phyloP scores from a whole-genome alignment of 768 basidiomycete genomes.

The Suillus subluteus region DNA sequence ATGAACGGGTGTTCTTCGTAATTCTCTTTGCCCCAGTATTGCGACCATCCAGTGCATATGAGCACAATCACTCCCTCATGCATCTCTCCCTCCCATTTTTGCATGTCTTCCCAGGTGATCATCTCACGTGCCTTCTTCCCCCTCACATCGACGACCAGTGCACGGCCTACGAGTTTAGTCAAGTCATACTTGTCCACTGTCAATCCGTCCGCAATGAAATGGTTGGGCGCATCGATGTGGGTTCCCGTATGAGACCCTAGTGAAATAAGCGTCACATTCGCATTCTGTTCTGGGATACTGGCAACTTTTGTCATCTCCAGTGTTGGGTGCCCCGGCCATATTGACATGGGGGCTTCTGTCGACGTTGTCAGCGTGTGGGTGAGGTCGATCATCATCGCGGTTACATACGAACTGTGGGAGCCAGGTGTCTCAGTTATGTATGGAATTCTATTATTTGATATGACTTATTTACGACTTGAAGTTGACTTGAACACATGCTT shows the following conservation, averaged over 20 bases:
- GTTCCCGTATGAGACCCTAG: constrained; percentile 76
- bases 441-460: neutral
- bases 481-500: neutral
- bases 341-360: constrained; percentile 22
- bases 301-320: constrained; percentile 18
- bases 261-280: constrained; percentile 40
- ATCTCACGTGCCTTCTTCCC: constrained; percentile 44
- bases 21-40: constrained; percentile 46
- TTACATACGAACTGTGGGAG: constrained; percentile 2
- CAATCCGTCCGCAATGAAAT: constrained; percentile 59
- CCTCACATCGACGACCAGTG: constrained; percentile 57
- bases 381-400: constrained; percentile 25
- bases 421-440: neutral
- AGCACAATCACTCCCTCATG: constrained; percentile 49
- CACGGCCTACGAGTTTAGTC: constrained; percentile 51
- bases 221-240: constrained; percentile 76
- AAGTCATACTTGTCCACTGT: constrained; percentile 62
- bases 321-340: constrained; percentile 27
- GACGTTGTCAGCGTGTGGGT: constrained; percentile 25
- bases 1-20: constrained; percentile 68
- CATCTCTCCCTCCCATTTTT: constrained; percentile 41
- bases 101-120: constrained; percentile 60
- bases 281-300: constrained; percentile 10
- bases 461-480: neutral
- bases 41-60: constrained; percentile 69